Percentiles rank a stretch among this genome's conserved stretches.
Evolutionary conservation across 495 filamentous ascomycete genomes (phyloP).

Genomic region (Aspergillus kassunensis): DNA sequence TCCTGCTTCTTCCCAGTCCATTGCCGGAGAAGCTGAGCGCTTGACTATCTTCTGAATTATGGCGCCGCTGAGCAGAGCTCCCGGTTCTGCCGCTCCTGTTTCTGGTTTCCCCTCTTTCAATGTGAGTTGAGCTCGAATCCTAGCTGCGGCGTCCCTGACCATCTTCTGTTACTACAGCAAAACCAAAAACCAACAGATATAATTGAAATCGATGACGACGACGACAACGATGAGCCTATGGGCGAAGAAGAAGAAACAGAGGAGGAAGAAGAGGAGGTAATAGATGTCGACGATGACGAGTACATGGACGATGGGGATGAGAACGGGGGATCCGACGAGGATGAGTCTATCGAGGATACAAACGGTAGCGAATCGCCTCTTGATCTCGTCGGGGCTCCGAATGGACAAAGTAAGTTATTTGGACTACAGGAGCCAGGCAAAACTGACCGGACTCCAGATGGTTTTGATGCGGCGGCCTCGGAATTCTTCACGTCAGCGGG

Average conservation of each 20-base stretch:
- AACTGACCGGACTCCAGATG: conserved; percentile 18
- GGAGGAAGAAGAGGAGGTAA: conserved; percentile 21
- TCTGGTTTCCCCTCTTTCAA: conserved; percentile 25
- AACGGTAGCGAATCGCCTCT: conserved; percentile 24
- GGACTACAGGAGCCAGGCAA: not conserved
- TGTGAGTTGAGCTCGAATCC: conserved; percentile 22
- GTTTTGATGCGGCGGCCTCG: conserved; percentile 22
- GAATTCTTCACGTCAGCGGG: conserved; percentile 48
- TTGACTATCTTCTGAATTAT: conserved; percentile 17
- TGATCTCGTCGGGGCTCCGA: conserved; percentile 9
- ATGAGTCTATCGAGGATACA: conserved; percentile 14
- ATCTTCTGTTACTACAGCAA: conserved; percentile 13
- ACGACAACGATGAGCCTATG: conserved; percentile 33
- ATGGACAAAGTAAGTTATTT: conserved; percentile 19
- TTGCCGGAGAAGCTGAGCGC: conserved; percentile 1
- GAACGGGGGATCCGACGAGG: conserved; percentile 16
- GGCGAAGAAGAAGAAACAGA: conserved; percentile 26
- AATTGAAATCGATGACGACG: conserved; percentile 42
- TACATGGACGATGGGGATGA: conserved; percentile 25
- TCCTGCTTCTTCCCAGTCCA: conserved; percentile 2
- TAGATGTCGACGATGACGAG: conserved; percentile 24
- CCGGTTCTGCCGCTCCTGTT: conserved; percentile 15
- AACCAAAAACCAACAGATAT: conserved; percentile 25
- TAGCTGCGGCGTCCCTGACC: conserved; percentile 11
- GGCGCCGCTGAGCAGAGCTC: conserved; percentile 23